Evolutionary conservation across 1,284 basidiomycete genomes (phyloP), one percentile per base, ranked within the genome.

Genomic region (Puccinia coronata): DNA sequence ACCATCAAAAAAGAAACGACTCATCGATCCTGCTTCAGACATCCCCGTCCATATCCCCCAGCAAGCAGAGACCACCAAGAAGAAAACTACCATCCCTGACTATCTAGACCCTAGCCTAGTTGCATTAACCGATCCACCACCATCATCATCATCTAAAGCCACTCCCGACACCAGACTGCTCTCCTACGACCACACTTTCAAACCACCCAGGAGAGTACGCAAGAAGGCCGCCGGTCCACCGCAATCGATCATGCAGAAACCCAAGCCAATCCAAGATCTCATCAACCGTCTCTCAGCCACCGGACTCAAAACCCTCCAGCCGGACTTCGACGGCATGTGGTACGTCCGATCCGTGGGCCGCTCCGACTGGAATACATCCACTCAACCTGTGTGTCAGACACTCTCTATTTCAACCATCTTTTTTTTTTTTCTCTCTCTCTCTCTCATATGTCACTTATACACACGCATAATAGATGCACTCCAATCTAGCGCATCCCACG

Each of bases 101-200:
- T 75, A 75, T 57, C 55, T 75, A 9, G 73, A 75, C 59, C 73
- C 73, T 11, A 75, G 55, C 39, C 57, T 75, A 28, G n/a, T n/a
- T 69, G 43, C 25, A 47, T 72, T 53, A 25, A 72, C 23, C 51
- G 25, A 16, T 49, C 69, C 28, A 14, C 43, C 43, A 69, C n/a
- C 51, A 6, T 28, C 23, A 18, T 71, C 86, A 86, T 25, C 11
- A 28, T 49, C 25, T n/a, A n/a, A n/a, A 41, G 36, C 2, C 47
- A 18, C 20, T 51, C 71, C 16, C 6, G 16, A 47, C n/a, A n/a
- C n/a, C n/a, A n/a, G 43, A 28, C 43, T 12, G 25, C 9, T 18
- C 47, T 28, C 31, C 20, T 73, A n/a, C n/a, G 23, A 31, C 43
- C 16, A 34, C 51, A 11, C 75, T 34, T 53, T 49, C 47, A 39